phyloP scores from a whole-genome alignment of 2,329 filamentous ascomycete genomes.

The Chaetomiaceae sp. region DNA sequence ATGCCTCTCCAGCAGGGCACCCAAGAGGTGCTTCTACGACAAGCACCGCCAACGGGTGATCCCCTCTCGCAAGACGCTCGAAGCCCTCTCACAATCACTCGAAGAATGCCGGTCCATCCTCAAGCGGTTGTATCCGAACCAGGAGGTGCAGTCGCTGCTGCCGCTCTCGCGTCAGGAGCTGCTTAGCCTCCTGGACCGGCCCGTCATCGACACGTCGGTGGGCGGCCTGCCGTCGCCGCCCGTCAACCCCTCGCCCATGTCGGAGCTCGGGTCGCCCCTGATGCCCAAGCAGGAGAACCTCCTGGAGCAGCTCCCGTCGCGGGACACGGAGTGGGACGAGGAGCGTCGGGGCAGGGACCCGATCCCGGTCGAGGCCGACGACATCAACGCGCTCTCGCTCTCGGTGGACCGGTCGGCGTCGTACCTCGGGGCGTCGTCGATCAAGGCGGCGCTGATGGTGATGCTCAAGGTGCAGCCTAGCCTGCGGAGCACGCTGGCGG shows the following conservation, averaged over 20 bases:
- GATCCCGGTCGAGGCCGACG: conserved; percentile 61
- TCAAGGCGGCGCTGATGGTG: conserved; percentile 68
- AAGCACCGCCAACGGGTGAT: conserved; percentile 73
- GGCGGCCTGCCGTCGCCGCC: conserved; percentile 49
- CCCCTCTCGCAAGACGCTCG: conserved; percentile 69
- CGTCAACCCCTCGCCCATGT: conserved; percentile 45
- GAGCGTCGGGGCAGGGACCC: conserved; percentile 50
- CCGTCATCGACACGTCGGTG: conserved; percentile 34
- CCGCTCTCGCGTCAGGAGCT: conserved; percentile 56
- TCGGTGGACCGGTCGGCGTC: conserved; percentile 55
- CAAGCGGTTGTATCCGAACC: conserved; percentile 57
- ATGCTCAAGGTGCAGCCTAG: conserved; percentile 56
- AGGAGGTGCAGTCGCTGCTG: conserved; percentile 47
- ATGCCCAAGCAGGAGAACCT: conserved; percentile 47
- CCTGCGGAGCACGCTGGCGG: conserved; percentile 41
- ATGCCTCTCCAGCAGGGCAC: conserved; percentile 75
- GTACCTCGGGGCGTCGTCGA: conserved; percentile 69
- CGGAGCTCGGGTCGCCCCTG: conserved; percentile 45
- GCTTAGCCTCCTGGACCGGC: conserved; percentile 50
- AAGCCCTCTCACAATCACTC: conserved; percentile 58
- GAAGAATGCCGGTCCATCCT: conserved; percentile 62
- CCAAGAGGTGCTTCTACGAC: conserved; percentile 74
- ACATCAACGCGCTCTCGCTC: conserved; percentile 64
- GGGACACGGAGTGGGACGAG: conserved; percentile 64
- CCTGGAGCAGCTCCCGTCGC: conserved; percentile 65